Base-by-base conservation (phyloP, 2,329 filamentous ascomycete genomes). In the Metarhizium anisopliae region DNA sequence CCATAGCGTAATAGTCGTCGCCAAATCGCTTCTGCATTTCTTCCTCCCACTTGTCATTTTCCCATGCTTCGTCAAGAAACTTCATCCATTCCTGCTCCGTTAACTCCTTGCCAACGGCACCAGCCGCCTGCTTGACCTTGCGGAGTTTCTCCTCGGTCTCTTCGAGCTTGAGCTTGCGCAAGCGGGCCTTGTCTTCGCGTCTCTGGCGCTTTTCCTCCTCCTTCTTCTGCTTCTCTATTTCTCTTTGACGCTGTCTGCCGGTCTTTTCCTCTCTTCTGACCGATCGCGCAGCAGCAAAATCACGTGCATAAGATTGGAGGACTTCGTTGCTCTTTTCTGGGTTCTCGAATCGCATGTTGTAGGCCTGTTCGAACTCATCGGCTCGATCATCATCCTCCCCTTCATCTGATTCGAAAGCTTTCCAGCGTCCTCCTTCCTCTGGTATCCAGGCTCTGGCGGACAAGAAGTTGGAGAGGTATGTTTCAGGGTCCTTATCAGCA, bases 271-370 rank as follows among this genome's bases (percentile, higher is more conserved):
- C 91, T 59, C 92, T 83, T 52, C 94, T 84, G 29, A 96, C 92
- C 0, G 92, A 94, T 61, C 89, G 87, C 59, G 87, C 85, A 43
- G 86, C 86, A 42, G 88, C 86, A 18, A 90, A 80, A 67, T 95
- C 90, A 83, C 93, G 87, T 55, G 93, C 87, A 72, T 96, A 95
- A 6, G 92, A 90, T 65, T 87, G 85, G 36, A 99, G 77, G 52
- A 88, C 85, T 71, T 96, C 90, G 67, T 96, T 96, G 64, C 89
- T 85, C 67, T 89, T 91, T 58, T 81, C 81, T 0, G 94, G 91
- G 64, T 97, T 89, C 69, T 99, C 94, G 66, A 99, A 99, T 38
- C 94, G 87, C 72, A 96, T 74, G 73, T 99, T 99, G 75, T 96
- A 99, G 4, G 92, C 92, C 61, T 89, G 81, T 73, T 99, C 94